Conservation (phyloP, 306 rosid genomes). For the Luffa aegyptiaca region DNA sequence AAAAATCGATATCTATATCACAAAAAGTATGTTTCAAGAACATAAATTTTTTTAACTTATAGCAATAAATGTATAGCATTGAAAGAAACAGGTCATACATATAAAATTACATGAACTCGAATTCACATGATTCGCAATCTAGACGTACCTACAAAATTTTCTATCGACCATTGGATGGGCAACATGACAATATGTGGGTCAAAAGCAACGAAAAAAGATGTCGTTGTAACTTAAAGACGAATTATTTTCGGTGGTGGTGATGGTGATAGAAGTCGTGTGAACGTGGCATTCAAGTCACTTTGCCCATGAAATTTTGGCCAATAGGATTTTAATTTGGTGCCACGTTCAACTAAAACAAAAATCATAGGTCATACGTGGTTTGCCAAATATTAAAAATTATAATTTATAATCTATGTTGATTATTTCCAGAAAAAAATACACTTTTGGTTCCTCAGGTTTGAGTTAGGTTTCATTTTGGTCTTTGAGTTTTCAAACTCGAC, state of each 20-base stretch:
- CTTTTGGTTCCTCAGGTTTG: no score
- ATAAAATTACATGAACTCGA: not conserved
- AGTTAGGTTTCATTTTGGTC: no score
- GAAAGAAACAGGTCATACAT: not conserved
- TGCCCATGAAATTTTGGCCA: not conserved
- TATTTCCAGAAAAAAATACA: no score
- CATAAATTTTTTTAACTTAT: no score
- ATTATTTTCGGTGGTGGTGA: not conserved
- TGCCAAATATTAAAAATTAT: not conserved
- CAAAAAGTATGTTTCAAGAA: no score
- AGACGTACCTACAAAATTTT: not conserved
- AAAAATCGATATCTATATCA: no score
- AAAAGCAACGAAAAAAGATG: not conserved
- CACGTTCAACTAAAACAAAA: not conserved
- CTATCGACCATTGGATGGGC: not conserved
- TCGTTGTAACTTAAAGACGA: not conserved
- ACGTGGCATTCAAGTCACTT: not conserved
- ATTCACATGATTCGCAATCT: not conserved
- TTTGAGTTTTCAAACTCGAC: no score
- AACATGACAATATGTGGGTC: not conserved
- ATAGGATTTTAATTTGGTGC: not conserved
- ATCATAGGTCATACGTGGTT: not conserved
- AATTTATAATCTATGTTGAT: no score
- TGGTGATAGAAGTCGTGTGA: not conserved
- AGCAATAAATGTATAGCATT: no score